These are phyloP conservation scores for Carex cristatella DNA, from an alignment of 176 grass and related monocot genomes.

Conservation along the genomic window DNA sequence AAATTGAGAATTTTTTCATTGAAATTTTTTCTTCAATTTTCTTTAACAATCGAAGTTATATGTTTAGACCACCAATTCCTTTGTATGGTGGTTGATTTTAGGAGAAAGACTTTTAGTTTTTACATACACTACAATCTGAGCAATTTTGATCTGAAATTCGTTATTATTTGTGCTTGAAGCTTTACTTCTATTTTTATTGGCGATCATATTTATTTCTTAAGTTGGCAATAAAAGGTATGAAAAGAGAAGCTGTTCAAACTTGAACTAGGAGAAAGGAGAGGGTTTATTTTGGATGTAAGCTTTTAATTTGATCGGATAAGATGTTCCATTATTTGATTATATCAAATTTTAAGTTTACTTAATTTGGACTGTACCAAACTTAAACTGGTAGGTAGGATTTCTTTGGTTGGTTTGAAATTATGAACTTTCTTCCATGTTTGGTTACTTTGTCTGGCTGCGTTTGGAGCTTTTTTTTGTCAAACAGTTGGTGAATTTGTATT, in stretches of 20 bases:
- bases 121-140: neutral
- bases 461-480: slow-evolving; percentile 19
- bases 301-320: neutral
- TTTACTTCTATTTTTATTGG: neutral
- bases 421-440: slow-evolving; percentile 10
- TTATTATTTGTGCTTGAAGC: neutral
- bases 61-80: neutral
- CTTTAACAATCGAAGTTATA: neutral
- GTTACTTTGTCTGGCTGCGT: neutral
- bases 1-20: neutral
- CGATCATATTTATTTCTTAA: neutral
- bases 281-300: neutral
- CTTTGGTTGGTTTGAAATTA: slow-evolving; percentile 23
- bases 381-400: slow-evolving; percentile 19
- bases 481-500: slow-evolving; percentile 16
- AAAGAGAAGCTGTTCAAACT: neutral
- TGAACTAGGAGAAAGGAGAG: neutral
- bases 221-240: neutral
- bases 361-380: neutral
- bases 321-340: neutral
- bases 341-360: neutral
- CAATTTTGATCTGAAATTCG: neutral
- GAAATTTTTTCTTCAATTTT: too few species aligned
- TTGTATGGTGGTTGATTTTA: neutral
- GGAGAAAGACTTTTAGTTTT: neutral